Conservation (phyloP, 371 early-diverging fungal species). For the Circinella umbellata region DNA sequence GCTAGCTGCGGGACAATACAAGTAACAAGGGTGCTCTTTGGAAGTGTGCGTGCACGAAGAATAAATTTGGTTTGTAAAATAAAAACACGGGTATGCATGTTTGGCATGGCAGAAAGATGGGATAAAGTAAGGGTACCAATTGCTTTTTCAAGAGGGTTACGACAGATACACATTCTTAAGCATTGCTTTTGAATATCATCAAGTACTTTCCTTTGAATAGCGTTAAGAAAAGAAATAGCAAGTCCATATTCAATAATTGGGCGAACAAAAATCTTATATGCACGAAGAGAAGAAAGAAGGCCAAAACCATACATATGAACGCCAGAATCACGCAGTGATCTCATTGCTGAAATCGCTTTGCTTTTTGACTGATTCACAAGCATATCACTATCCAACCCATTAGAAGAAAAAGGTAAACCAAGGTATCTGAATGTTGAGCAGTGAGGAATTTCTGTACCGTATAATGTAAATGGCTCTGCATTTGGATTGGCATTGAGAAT, state of each 20-base stretch:
- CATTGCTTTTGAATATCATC: too few relatives aligned
- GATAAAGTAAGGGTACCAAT: too few relatives aligned
- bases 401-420: slow-evolving; percentile 14
- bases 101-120: too few relatives aligned
- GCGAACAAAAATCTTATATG: slow-evolving; percentile 20
- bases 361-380: not conserved
- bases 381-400: not conserved
- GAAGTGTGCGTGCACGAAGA: not conserved
- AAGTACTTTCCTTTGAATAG: too few relatives aligned
- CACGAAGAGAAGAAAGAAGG: slow-evolving; percentile 2
- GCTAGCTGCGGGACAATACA: not conserved
- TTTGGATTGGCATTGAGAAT: slow-evolving; percentile 14
- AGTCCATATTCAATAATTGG: slow-evolving; percentile 27
- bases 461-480: not conserved
- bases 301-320: slow-evolving; percentile 18
- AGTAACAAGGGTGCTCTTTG: not conserved
- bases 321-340: not conserved
- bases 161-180: too few relatives aligned
- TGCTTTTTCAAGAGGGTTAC: too few relatives aligned
- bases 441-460: not conserved
- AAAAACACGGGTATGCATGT: not conserved
- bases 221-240: slow-evolving; percentile 13
- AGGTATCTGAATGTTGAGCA: slow-evolving; percentile 7
- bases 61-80: not conserved
- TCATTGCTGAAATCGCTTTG: slow-evolving; percentile 15